phyloP scores from a whole-genome alignment of 495 filamentous ascomycete species.

The Paragyromitra xinjiangensis region DNA sequence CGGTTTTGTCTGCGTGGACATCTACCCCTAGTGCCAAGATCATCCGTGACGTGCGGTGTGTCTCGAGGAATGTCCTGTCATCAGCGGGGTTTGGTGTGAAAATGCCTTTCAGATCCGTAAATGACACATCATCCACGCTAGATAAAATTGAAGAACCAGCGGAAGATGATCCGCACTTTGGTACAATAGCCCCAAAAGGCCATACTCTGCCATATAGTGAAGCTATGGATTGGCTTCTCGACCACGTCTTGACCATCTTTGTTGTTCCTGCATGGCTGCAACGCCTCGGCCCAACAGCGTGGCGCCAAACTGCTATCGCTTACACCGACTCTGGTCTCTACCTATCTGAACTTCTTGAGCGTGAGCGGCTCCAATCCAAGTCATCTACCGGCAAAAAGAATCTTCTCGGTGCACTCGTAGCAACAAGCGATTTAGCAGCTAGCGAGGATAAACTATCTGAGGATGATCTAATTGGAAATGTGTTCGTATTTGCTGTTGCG shows the following conservation, averaged over 20 bases:
- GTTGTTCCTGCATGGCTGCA: conserved; percentile 37
- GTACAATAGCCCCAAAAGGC: conserved; percentile 8
- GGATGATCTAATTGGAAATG: conserved; percentile 63
- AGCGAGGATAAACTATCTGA: conserved; percentile 52
- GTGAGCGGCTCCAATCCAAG: conserved; percentile 19
- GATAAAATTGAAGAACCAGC: not conserved
- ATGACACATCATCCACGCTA: not conserved
- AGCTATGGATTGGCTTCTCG: conserved; percentile 54
- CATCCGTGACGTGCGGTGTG: conserved; percentile 21
- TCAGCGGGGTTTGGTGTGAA: conserved; percentile 42
- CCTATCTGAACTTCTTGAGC: conserved; percentile 42
- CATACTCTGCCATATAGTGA: conserved; percentile 50
- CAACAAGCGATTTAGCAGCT: conserved; percentile 37
- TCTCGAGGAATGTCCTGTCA: conserved; percentile 45
- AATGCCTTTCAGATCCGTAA: conserved; percentile 24
- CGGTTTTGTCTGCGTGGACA: conserved; percentile 10
- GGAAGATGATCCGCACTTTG: conserved; percentile 34
- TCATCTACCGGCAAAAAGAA: conserved; percentile 9
- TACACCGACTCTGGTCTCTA: conserved; percentile 48
- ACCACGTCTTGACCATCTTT: conserved; percentile 46
- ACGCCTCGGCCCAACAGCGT: conserved; percentile 20
- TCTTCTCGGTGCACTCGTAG: conserved; percentile 45
- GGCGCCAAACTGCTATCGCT: conserved; percentile 32
- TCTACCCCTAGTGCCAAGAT: conserved; percentile 8
- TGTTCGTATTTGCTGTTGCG: conserved; percentile 64